Evolutionary conservation across 495 filamentous ascomycete genomes (phyloP).

Genomic region (Chaetomidium leptoderma): DNA sequence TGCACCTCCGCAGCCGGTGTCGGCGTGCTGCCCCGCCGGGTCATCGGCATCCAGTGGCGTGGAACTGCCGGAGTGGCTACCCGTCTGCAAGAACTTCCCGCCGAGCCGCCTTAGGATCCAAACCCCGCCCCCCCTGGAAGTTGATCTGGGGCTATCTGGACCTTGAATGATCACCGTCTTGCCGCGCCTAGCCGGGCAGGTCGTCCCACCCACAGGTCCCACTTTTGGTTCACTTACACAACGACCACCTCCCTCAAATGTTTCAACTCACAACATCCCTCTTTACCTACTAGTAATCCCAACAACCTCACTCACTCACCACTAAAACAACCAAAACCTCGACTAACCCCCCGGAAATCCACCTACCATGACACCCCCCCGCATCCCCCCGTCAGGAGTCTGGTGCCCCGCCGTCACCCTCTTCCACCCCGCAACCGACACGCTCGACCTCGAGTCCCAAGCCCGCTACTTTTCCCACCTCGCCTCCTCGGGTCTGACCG

Average conservation of each 20-base stretch:
- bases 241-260: not conserved
- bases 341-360: not conserved
- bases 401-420: constrained; percentile 49
- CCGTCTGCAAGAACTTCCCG: not conserved
- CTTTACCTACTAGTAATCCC: not conserved
- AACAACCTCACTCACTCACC: not conserved
- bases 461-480: constrained; percentile 55
- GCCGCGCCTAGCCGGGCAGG: constrained; percentile 5
- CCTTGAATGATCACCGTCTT: not conserved
- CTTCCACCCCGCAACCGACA: constrained; percentile 52
- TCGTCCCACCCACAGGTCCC: not conserved
- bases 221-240: constrained; percentile 2
- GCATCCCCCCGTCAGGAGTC: constrained; percentile 40
- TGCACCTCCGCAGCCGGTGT: constrained; percentile 2
- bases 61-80: not conserved
- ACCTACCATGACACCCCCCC: not conserved
- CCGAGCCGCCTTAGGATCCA: not conserved
- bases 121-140: no score
- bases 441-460: constrained; percentile 46
- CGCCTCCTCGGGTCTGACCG: constrained; percentile 48
- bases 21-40: constrained; percentile 4
- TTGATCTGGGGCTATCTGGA: not conserved
- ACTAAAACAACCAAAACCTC: not conserved
- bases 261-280: not conserved
- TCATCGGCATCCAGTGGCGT: not conserved